Evolutionary conservation across 495 filamentous ascomycete genomes (phyloP), one percentile per base, ranked within the genome.

Genomic region (Penicillium cosmopolitanum): DNA sequence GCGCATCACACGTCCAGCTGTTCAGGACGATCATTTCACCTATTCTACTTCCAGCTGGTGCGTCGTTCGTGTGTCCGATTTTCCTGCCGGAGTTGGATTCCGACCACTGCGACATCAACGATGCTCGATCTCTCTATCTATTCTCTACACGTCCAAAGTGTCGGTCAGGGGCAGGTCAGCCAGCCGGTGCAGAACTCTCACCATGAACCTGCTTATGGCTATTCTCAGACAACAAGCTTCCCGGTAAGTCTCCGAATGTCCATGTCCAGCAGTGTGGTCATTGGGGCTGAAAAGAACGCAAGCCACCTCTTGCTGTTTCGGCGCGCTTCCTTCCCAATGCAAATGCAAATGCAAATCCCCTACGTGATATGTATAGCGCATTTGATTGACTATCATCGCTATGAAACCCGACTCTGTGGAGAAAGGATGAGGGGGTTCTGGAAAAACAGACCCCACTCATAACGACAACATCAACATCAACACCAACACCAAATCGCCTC

Each of bases 91-190:
- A 15, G 9, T 12, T 28, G 9, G n/a, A 11, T 48, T 28, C 46
- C 23, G 21, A 8, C 46, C 46, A 48, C 21, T 48, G 46, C 42
- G 42, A 28, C 9, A 13, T 5, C 4, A 15, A 48, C 4, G 15
- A 48, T 25, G 28, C 21, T 23, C 11, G 46, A 48, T 48, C 21
- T 23, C 46, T 23, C 9, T 12, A 28, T 48, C 18, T 44, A 9
- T 13, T 31, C 28, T 31, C 28, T 31, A 31, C 28, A 31, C 28
- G 6, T 28, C 10, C 18, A 56, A 46, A 64, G 50, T 52, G 56
- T 64, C 61, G 61, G 61, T 64, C 61, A 60, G 43, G 47, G 55
- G 46, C 19, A 23, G 4, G 28, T 31, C 46, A 48, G 46, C 46
- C 46, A 48, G 19, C 46, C 46, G 25, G 21, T 10, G 42, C 46